A percentile compares a stretch with the other conserved stretches of the same genome.
Conservation (phyloP, 768 basidiomycete genomes). For the Leccinum imitatum region DNA sequence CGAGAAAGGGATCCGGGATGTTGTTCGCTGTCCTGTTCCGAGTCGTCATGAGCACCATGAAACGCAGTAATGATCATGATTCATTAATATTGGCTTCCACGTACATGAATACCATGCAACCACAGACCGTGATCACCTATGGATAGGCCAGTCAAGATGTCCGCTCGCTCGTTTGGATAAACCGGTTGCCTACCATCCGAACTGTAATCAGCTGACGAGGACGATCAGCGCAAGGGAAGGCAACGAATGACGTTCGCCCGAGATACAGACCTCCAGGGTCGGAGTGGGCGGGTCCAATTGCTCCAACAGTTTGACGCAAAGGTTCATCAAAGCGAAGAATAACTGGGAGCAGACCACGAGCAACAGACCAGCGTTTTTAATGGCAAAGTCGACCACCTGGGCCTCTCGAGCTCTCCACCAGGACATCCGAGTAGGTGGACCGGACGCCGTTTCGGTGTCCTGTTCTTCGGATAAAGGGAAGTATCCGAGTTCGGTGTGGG, state of each 20-base stretch:
- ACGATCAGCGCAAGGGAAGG: background rate
- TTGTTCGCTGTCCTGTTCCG: slow-evolving; percentile 38
- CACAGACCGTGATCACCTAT: slow-evolving; percentile 52
- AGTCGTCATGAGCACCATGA: slow-evolving; percentile 3
- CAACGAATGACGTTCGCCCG: background rate
- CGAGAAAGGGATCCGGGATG: slow-evolving; percentile 59
- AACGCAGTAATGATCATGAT: slow-evolving; percentile 45
- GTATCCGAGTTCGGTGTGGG: background rate
- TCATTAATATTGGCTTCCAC: slow-evolving; percentile 35
- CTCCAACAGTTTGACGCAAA: slow-evolving; percentile 63
- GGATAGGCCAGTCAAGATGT: background rate
- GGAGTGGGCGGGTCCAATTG: slow-evolving; percentile 57
- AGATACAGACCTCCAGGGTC: slow-evolving; percentile 48
- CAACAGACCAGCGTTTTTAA: slow-evolving; percentile 56
- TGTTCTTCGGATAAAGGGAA: slow-evolving; percentile 2
- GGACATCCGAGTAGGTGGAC: background rate
- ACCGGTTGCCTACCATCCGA: slow-evolving; percentile 50
- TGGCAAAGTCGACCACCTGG: slow-evolving; percentile 9
- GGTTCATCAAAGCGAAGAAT: slow-evolving; percentile 60
- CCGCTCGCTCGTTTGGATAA: background rate
- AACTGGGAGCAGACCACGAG: slow-evolving; percentile 57
- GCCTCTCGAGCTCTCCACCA: background rate
- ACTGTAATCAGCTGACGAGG: slow-evolving; percentile 47
- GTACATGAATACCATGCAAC: slow-evolving; percentile 53
- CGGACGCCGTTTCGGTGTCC: background rate